Evolutionary conservation across 371 early-diverging fungal species (phyloP).

Genomic region (Mucor saturninus): DNA sequence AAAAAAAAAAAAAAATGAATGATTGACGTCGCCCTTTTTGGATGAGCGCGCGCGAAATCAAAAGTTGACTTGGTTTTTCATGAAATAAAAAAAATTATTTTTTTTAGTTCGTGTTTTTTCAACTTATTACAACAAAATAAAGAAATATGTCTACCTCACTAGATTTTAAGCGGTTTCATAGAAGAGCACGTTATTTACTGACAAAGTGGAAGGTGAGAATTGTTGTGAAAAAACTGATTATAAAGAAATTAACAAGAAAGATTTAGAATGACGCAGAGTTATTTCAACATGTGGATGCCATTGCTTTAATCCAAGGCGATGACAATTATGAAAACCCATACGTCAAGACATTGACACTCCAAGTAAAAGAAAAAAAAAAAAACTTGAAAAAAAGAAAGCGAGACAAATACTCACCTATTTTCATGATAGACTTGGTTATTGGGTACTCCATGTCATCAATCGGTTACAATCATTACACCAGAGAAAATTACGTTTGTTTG

Average conservation of each 20-base stretch:
- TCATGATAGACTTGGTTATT: constrained; percentile 86
- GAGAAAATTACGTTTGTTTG: constrained; percentile 83
- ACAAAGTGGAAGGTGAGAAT: constrained; percentile 62
- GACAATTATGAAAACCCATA: constrained; percentile 72
- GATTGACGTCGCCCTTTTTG: too few relatives aligned
- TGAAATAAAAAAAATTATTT: neutral
- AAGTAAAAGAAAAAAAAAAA: constrained; percentile 44
- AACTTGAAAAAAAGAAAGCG: neutral
- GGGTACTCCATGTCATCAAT: constrained; percentile 93
- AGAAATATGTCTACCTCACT: constrained; percentile 41
- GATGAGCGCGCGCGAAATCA: neutral
- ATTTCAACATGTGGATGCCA: constrained; percentile 64
- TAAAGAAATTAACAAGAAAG: constrained; percentile 10
- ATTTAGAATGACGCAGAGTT: constrained; percentile 38
- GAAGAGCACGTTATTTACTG: constrained; percentile 59
- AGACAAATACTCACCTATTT: neutral
- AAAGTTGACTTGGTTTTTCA: neutral
- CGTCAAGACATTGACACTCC: constrained; percentile 67
- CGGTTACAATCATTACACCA: constrained; percentile 77
- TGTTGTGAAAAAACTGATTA: too few relatives aligned
- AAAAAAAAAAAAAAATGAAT: too few relatives aligned
- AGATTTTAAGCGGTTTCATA: constrained; percentile 67
- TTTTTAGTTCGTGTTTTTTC: constrained; percentile 5
- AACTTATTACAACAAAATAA: constrained; percentile 1
- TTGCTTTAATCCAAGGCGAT: constrained; percentile 68